A percentile compares a stretch with the other conserved stretches of the same genome.
Conservation (phyloP, 208 protist genomes). For the Giardia duodenalis region DNA sequence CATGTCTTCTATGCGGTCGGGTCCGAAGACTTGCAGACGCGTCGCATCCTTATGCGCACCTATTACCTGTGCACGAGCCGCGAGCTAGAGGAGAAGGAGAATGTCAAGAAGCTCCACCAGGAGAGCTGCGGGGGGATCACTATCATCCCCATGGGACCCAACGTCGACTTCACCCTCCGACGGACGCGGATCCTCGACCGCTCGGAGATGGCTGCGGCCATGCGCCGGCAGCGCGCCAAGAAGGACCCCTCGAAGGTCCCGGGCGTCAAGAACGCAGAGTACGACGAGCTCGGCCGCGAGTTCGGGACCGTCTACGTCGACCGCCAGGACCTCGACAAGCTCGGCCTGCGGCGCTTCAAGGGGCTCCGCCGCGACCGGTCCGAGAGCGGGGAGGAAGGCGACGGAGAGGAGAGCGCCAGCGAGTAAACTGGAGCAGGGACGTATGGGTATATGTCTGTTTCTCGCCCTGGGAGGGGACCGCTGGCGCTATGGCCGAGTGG, state of each 20-base stretch:
- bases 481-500: conserved; percentile 18
- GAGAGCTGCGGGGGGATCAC: not conserved
- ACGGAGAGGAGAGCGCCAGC: too few relatives aligned
- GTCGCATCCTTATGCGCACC: not conserved
- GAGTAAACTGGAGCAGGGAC: too few relatives aligned
- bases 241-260: not conserved
- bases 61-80: not conserved
- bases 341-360: not conserved
- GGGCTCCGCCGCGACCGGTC: too few relatives aligned
- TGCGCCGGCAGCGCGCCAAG: not conserved
- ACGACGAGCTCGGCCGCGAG: not conserved
- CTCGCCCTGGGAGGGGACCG: not conserved
- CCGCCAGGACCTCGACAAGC: not conserved
- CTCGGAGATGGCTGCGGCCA: not conserved
- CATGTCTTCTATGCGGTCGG: not conserved
- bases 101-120: not conserved
- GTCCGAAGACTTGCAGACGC: not conserved
- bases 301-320: not conserved
- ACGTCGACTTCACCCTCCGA: not conserved
- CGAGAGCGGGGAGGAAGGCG: too few relatives aligned
- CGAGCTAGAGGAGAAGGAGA: not conserved
- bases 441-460: too few relatives aligned
- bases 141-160: not conserved
- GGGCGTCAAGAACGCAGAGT: not conserved
- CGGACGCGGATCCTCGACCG: not conserved